A percentile compares a stretch with the other conserved stretches of the same genome.
These are phyloP conservation scores for Anacardium occidentale DNA, from an alignment of 345 rosid genomes.

Conservation along the genomic window DNA sequence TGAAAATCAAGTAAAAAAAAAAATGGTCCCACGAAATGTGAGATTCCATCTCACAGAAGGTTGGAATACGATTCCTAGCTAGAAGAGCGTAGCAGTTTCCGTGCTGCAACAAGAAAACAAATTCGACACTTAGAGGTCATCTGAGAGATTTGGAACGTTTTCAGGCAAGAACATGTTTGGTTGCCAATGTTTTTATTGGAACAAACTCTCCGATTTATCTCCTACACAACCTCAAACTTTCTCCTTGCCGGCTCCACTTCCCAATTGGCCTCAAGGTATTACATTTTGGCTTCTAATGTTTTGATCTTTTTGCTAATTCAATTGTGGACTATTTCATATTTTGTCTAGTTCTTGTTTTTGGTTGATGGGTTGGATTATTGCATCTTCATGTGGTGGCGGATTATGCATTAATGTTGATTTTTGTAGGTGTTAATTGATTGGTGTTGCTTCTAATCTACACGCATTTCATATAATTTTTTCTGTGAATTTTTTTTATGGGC, in stretches of 20 bases:
- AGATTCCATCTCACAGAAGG: background rate
- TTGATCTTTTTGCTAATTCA: background rate
- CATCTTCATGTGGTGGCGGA: background rate
- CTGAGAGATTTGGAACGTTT: background rate
- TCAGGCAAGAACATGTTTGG: constrained; percentile 39
- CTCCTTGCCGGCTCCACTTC: constrained; percentile 67
- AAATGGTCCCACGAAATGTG: background rate
- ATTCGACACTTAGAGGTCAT: background rate
- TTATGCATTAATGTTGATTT: background rate
- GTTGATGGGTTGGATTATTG: background rate
- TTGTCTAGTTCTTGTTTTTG: background rate
- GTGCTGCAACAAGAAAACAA: background rate
- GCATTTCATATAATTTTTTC: background rate
- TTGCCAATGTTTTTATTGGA: constrained; percentile 56
- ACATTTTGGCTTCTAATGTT: background rate
- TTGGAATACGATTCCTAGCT: background rate
- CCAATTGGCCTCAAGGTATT: constrained; percentile 76
- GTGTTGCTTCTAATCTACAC: background rate
- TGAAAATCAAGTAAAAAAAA: no score
- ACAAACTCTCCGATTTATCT: constrained; percentile 19
- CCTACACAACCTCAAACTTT: constrained; percentile 44
- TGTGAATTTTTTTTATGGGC: background rate
- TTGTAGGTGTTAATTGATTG: background rate
- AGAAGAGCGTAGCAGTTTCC: background rate
- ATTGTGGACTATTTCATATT: background rate